These are phyloP conservation scores for Yamadazyma kitorensis DNA, from an alignment of 805 yeast species.

Conservation along the genomic window DNA sequence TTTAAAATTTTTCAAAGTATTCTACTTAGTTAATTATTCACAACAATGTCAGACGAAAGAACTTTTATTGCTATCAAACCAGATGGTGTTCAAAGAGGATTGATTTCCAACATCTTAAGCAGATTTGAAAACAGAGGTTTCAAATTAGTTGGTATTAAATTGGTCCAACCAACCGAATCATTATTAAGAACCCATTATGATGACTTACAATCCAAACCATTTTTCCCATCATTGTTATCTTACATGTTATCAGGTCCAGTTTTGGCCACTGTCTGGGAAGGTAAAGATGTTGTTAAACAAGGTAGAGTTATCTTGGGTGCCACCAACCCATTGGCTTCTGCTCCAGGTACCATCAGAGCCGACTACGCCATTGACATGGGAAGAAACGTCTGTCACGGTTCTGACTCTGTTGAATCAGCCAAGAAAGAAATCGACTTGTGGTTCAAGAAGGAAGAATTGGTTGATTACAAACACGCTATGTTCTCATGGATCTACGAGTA, in stretches of 20 bases:
- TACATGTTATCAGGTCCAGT: constrained; percentile 99
- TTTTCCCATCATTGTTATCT: constrained; percentile 93
- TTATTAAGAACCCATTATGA: constrained; percentile 91
- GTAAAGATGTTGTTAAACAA: constrained; percentile 98
- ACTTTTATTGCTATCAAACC: constrained; percentile 94
- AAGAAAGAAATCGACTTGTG: constrained; percentile 92
- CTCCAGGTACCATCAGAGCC: constrained; percentile 99
- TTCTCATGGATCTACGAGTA: constrained; percentile 94
- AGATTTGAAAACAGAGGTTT: constrained; percentile 97
- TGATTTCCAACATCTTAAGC: constrained; percentile 81
- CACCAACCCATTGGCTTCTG: constrained; percentile 95
- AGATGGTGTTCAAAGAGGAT: constrained; percentile 99
- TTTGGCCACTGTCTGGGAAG: constrained; percentile 99
- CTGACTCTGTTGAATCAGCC: constrained; percentile 98
- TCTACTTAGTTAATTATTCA: too few species aligned
- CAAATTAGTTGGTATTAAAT: constrained; percentile 95
- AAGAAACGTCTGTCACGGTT: constrained; percentile 99
- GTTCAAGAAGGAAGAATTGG: constrained; percentile 97
- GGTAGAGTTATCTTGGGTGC: constrained; percentile 98
- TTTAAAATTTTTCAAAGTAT: constrained; percentile 3
- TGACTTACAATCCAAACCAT: constrained; percentile 93
- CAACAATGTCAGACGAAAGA: constrained; percentile 70
- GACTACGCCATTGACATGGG: constrained; percentile 98
- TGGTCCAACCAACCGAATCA: constrained; percentile 81
- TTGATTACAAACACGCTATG: constrained; percentile 84